Conservation (phyloP, 1,139 yeast species). For the Pneumocystis murina region DNA sequence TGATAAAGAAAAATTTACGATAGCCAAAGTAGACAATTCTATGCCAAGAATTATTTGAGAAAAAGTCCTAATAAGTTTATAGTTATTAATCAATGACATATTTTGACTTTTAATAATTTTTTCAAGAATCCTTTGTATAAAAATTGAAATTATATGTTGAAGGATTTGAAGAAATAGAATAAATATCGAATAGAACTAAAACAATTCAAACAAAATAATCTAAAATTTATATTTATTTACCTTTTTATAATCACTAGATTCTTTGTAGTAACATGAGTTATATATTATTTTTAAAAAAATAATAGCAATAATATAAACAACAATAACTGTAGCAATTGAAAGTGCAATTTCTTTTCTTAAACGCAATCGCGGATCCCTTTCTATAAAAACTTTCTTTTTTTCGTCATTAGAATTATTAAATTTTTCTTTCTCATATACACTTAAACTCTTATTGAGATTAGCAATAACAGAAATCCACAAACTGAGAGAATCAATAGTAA, state of each 20-base stretch:
- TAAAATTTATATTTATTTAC: neutral
- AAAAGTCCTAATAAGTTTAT: slow-evolving; percentile 4
- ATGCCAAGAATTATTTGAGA: slow-evolving; percentile 33
- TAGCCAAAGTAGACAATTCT: slow-evolving; percentile 56
- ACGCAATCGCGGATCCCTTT: neutral
- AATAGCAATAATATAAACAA: slow-evolving; percentile 7
- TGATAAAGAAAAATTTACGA: slow-evolving; percentile 74
- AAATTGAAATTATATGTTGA: slow-evolving; percentile 10
- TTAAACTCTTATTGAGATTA: slow-evolving; percentile 9
- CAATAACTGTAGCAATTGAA: slow-evolving; percentile 2
- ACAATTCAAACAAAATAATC: slow-evolving; percentile 1
- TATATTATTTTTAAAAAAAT: slow-evolving; percentile 2
- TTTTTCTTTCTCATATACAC: neutral
- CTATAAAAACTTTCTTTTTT: slow-evolving; percentile 2
- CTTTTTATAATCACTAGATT: neutral
- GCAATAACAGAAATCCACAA: slow-evolving; percentile 35
- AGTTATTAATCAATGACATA: slow-evolving; percentile 7
- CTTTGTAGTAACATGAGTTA: neutral
- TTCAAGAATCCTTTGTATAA: slow-evolving; percentile 8
- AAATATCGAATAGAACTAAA: slow-evolving; percentile 1
- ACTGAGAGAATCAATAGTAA: slow-evolving; percentile 56
- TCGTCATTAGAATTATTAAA: slow-evolving; percentile 1
- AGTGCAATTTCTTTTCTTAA: neutral
- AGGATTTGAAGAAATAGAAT: slow-evolving; percentile 16
- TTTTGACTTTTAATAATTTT: slow-evolving; percentile 10